phyloP scores from a whole-genome alignment of 306 rosid genomes.

The Pueraria montana region DNA sequence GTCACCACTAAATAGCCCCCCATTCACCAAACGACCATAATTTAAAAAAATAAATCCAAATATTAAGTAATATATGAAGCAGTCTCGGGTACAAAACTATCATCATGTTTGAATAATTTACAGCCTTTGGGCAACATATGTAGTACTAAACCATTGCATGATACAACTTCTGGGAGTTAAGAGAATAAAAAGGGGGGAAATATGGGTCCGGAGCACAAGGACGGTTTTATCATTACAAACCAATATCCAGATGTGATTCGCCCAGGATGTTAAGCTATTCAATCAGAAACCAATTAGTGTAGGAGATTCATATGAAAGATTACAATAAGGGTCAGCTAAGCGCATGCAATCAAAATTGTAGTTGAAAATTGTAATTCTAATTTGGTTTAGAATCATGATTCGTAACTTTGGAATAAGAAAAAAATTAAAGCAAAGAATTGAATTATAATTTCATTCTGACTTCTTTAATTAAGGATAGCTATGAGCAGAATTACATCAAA shows the following conservation, averaged over 20 bases:
- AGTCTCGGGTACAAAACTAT: constrained; percentile 18
- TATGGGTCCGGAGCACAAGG: background rate
- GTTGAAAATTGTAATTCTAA: background rate
- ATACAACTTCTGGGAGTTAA: constrained; percentile 15
- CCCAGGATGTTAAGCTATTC: constrained; percentile 38
- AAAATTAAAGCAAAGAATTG: background rate
- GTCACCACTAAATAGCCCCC: constrained; percentile 39
- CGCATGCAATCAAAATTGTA: background rate
- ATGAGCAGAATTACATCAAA: background rate
- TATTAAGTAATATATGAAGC: constrained; percentile 31
- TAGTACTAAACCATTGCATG: constrained; percentile 19
- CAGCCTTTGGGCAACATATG: constrained; percentile 19
- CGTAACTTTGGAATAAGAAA: background rate
- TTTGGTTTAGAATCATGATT: background rate
- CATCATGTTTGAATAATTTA: constrained; percentile 7
- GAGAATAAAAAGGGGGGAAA: background rate
- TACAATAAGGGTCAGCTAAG: background rate
- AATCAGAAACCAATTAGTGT: constrained; percentile 11
- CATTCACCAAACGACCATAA: constrained; percentile 23
- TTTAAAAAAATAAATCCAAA: background rate
- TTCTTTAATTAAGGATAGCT: background rate
- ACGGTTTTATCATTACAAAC: constrained; percentile 14
- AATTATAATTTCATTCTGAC: background rate
- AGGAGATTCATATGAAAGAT: constrained; percentile 3
- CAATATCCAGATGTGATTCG: constrained; percentile 33